These are phyloP conservation scores for Tubosaeta sp. DNA, from an alignment of 768 basidiomycete species.

Conservation along the genomic window DNA sequence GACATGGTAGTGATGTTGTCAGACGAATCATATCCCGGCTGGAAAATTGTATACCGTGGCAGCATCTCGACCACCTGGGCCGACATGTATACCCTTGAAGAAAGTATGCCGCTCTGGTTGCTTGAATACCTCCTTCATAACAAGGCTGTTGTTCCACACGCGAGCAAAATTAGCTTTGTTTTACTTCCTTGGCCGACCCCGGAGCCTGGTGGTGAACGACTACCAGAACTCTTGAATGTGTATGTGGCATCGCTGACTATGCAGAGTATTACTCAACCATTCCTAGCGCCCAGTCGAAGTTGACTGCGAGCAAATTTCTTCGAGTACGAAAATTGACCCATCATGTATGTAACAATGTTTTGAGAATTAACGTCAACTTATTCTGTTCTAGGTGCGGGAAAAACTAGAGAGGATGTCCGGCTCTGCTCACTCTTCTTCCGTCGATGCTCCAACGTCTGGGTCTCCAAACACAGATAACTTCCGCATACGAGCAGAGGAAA, in stretches of 20 bases:
- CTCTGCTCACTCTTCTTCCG: constrained; percentile 29
- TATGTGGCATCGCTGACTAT: constrained; percentile 37
- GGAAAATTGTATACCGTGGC: constrained; percentile 74
- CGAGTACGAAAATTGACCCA: constrained; percentile 78
- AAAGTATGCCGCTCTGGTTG: constrained; percentile 82
- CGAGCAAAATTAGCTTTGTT: constrained; percentile 84
- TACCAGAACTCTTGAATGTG: constrained; percentile 86
- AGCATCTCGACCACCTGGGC: constrained; percentile 54
- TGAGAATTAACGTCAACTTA: constrained; percentile 2
- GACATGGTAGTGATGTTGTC: constrained; percentile 70
- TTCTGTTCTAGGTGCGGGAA: constrained; percentile 63
- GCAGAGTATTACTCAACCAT: background rate
- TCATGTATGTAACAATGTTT: constrained; percentile 56
- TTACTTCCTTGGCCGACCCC: constrained; percentile 70
- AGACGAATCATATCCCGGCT: constrained; percentile 74
- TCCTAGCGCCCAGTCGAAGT: constrained; percentile 68
- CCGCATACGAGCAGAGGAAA: constrained; percentile 51
- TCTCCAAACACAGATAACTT: constrained; percentile 21
- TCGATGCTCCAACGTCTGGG: constrained; percentile 35
- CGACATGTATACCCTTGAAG: constrained; percentile 59
- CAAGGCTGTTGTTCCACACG: constrained; percentile 46
- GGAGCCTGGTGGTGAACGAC: constrained; percentile 50
- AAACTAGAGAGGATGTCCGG: constrained; percentile 61
- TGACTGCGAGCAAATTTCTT: constrained; percentile 84
- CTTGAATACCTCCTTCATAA: constrained; percentile 80